phyloP scores from a whole-genome alignment of 495 filamentous ascomycete species.

The Penicillium fimorum region DNA sequence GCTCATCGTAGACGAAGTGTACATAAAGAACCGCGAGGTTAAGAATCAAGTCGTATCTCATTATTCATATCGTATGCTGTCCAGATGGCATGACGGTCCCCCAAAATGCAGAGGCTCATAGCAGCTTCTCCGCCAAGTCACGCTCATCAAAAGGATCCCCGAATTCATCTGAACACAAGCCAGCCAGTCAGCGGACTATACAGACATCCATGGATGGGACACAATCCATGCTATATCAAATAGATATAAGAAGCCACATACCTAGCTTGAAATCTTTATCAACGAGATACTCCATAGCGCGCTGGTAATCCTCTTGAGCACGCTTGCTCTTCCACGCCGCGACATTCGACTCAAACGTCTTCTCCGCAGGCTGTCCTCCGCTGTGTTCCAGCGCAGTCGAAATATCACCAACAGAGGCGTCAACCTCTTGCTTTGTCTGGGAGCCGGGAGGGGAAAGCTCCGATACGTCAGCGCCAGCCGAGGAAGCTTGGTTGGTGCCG shows the following conservation, averaged over 20 bases:
- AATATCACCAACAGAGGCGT: constrained; percentile 3
- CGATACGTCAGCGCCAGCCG: constrained; percentile 24
- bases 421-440: constrained; percentile 35
- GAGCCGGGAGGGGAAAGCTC: constrained; percentile 58
- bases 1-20: not conserved
- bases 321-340: constrained; percentile 59
- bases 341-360: constrained; percentile 40
- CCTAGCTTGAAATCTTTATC: constrained; percentile 50
- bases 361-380: not conserved
- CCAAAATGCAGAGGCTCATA: constrained; percentile 6
- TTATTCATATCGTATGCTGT: constrained; percentile 24
- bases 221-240: not conserved
- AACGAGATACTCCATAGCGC: constrained; percentile 47
- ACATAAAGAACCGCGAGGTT: not conserved
- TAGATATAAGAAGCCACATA: constrained; percentile 23
- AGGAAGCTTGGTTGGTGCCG: constrained; percentile 16
- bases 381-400: not conserved
- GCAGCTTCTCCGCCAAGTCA: constrained; percentile 55
- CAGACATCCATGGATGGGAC: not conserved
- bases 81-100: not conserved
- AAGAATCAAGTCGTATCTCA: constrained; percentile 29
- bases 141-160: constrained; percentile 61
- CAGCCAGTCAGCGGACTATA: not conserved
- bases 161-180: constrained; percentile 41
- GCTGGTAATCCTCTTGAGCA: constrained; percentile 59